Percentiles rank a stretch among this genome's conserved stretches.
Evolutionary conservation across 345 rosid genomes (phyloP).

Genomic region (Populus nigra): DNA sequence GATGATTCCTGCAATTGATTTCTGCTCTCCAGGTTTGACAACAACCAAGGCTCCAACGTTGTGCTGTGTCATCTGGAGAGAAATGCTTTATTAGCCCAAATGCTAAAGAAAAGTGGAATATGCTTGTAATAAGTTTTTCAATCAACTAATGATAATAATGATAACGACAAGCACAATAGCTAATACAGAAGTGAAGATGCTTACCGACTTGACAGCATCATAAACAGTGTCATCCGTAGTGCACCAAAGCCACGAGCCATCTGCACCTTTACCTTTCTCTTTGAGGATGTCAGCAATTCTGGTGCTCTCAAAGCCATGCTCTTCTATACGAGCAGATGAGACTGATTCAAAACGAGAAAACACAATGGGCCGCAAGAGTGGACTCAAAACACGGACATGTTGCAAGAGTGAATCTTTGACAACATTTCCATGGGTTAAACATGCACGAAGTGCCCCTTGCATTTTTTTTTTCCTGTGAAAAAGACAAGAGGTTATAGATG

Average conservation of each 20-base stretch:
- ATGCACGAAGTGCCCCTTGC: conserved; percentile 53
- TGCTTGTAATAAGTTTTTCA: not conserved
- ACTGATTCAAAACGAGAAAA: conserved; percentile 54
- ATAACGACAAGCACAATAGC: not conserved
- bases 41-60: conserved; percentile 97
- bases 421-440: conserved; percentile 49
- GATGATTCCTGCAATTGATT: conserved; percentile 89
- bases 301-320: conserved; percentile 91
- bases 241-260: conserved; percentile 99
- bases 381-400: conserved; percentile 59
- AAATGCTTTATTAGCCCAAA: not conserved
- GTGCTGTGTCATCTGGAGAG: conserved; percentile 87
- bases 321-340: conserved; percentile 73
- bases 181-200: conserved; percentile 2
- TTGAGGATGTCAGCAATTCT: conserved; percentile 74
- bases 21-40: conserved; percentile 85
- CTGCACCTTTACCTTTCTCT: conserved; percentile 79
- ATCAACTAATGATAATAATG: not conserved
- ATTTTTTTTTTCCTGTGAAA: conserved; percentile 37
- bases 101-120: not conserved
- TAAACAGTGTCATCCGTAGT: conserved; percentile 82
- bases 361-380: conserved; percentile 41
- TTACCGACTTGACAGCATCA: conserved; percentile 94
- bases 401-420: conserved; percentile 53
- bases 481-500: not conserved